Evolutionary conservation across 2,329 filamentous ascomycete species (phyloP), one percentile per base, ranked within the genome.

Genomic region (Pleurostoma richardsiae): DNA sequence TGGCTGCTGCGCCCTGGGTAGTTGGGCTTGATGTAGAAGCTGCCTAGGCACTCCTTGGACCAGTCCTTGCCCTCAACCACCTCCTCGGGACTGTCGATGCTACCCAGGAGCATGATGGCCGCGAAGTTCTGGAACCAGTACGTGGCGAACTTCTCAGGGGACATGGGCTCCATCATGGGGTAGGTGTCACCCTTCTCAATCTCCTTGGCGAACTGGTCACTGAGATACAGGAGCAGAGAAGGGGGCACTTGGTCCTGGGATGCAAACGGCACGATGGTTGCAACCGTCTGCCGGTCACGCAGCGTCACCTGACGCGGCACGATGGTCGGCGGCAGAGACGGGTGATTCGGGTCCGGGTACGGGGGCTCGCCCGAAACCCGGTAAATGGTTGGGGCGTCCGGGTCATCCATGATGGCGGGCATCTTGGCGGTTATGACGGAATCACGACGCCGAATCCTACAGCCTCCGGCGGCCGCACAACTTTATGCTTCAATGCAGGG

Each of bases 81-180:
- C 47, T 85, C 82, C 46, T 81, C 76, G 29, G 79, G 70, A 47
- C 75, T 76, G 44, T 81, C 78, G 48, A 92, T 82, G 57, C 85
- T 82, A 47, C 90, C 90, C 39, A 94, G 73, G 27, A 95, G 73
- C 88, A 95, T 94, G 62, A 95, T 82, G 42, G 88, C 89, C 41
- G 82, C 89, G 60, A 95, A 95, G 66, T 90, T 90, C 59, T 89
- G 86, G 64, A 96, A 92, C 90, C 90, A 96, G 69, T 95, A 94
- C 45, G 79, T 73, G 7, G 83, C 84, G 61, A 95, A 96, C 52
- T 77, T 80, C 26, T 87, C 82, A n/a, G 85, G 70, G 4, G 84
- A 73, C 67, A 95, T 81, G 19, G 83, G 74, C 44, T 91, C 84
- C 57, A 85, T 81, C 86, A 95, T 92, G 27, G 90, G 89, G 65